Base-by-base conservation (phyloP, 1,284 basidiomycete genomes). In the Malassezia yamatoensis region DNA sequence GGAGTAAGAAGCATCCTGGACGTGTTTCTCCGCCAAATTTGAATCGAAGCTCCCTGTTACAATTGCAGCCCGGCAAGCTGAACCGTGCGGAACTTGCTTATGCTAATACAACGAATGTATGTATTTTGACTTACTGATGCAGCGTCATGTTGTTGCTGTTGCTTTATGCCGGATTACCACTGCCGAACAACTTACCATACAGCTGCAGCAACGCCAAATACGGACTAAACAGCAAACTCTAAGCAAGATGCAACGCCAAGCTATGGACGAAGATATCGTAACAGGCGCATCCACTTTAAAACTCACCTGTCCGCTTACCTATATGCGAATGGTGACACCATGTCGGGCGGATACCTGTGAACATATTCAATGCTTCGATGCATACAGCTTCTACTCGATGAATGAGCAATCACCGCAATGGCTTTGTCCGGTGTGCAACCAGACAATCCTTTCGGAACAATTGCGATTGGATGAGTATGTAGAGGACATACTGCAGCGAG, bases 381-480 rank as follows among this genome's bases (percentile, higher is more conserved):
- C 91, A 0, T 81, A 81, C 18, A 89, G 87, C 48, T 98, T 91
- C 88, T 90, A 87, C 67, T 86, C 85, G 20, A 83, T 94, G 72
- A 98, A 96, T 82, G 88, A 93, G 68, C 86, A 89, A 76, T 93
- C 91, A 5, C 94, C 94, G 0, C 90, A 90, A 33, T 99, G 89
- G 87, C 76, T 85, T 38, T 98, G 94, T 75, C 93, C 94, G n/a
- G 85, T 90, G 37, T 98, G 94, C 76, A 88, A 88, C 74, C 85
- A 83, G 68, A 78, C 80, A 33, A 76, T 98, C 53, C 82, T 85
- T 61, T 78, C 83, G 11, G 85, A 87, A 37, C 88, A 96, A 56
- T 77, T 99, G 33, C 85, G 93, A 47, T 81, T 94, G 59, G 93
- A 98, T 73, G 90, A 88, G 86, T 91, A 76, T 60, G 85, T 76